phyloP scores from a whole-genome alignment of 208 protist species.

The Trypanosoma brucei region DNA sequence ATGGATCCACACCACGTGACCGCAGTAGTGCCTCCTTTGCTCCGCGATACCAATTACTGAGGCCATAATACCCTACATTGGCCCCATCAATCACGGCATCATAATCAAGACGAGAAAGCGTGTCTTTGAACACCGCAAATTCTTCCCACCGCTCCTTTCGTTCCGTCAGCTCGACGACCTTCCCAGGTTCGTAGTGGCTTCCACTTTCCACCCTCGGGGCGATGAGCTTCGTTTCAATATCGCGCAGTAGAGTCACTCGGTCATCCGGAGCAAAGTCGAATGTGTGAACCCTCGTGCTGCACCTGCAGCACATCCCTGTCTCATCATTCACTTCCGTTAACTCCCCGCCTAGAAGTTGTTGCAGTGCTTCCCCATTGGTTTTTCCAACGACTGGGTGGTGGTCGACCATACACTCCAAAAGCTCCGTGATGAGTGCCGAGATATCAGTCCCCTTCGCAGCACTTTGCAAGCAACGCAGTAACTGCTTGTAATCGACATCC shows the following conservation, averaged over 20 bases:
- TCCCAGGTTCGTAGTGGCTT: slow-evolving; percentile 60
- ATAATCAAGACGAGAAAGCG: slow-evolving; percentile 33
- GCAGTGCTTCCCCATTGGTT: slow-evolving; percentile 46
- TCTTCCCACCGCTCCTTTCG: slow-evolving; percentile 36
- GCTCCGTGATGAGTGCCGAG: slow-evolving; percentile 10
- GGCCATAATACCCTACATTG: slow-evolving; percentile 80
- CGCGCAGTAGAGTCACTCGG: slow-evolving; percentile 39
- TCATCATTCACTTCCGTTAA: slow-evolving; percentile 21
- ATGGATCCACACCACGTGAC: slow-evolving; percentile 34
- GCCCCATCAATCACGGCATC: slow-evolving; percentile 81
- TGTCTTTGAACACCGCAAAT: slow-evolving; percentile 53
- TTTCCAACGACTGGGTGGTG: slow-evolving; percentile 76
- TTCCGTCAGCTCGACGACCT: slow-evolving; percentile 32
- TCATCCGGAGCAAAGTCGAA: slow-evolving; percentile 63
- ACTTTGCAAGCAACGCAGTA: slow-evolving; percentile 37
- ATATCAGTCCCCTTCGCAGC: not conserved
- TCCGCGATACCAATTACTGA: slow-evolving; percentile 68
- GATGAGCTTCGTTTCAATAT: slow-evolving; percentile 75
- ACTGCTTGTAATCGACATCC: slow-evolving; percentile 69
- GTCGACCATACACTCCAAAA: slow-evolving; percentile 43
- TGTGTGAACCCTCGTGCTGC: slow-evolving; percentile 31
- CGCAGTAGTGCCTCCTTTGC: slow-evolving; percentile 61
- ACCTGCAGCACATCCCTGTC: slow-evolving; percentile 43
- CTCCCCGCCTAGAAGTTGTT: slow-evolving; percentile 43
- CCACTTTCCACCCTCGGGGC: slow-evolving; percentile 33